These are phyloP conservation scores for Penicillium bovifimosum DNA, from an alignment of 495 filamentous ascomycete genomes.

Conservation along the genomic window DNA sequence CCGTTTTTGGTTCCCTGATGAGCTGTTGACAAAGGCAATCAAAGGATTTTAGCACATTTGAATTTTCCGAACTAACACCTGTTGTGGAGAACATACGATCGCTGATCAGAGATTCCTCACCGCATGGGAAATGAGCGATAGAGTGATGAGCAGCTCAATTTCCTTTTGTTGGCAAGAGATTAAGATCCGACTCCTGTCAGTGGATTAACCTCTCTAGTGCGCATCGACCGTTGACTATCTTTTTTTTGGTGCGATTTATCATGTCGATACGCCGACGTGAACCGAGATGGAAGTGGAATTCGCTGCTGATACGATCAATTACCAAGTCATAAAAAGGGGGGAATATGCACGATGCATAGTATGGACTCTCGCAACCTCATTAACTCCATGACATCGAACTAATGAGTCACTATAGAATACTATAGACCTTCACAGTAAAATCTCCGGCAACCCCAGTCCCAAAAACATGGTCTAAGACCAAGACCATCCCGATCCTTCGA, in stretches of 20 bases:
- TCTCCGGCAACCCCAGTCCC: conserved; percentile 13
- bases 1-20: conserved; percentile 15
- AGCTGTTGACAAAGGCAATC: conserved; percentile 10
- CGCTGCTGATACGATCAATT: not conserved
- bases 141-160: conserved; percentile 21
- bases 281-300: not conserved
- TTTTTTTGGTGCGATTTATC: not conserved
- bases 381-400: no score
- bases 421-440: conserved; percentile 18
- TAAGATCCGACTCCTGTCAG: conserved; percentile 29
- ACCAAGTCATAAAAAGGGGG: no score
- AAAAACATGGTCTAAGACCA: conserved; percentile 5
- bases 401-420: no score
- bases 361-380: no score
- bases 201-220: conserved; percentile 11
- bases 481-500: not conserved
- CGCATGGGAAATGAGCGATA: conserved; percentile 24
- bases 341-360: no score
- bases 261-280: not conserved
- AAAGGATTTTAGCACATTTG: not conserved
- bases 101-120: conserved; percentile 34
- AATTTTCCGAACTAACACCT: not conserved
- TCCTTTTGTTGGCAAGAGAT: conserved; percentile 32
- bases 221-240: not conserved
- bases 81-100: conserved; percentile 15